Conservation (phyloP, 139 green algal species). For the Monoraphidium neglectum region DNA sequence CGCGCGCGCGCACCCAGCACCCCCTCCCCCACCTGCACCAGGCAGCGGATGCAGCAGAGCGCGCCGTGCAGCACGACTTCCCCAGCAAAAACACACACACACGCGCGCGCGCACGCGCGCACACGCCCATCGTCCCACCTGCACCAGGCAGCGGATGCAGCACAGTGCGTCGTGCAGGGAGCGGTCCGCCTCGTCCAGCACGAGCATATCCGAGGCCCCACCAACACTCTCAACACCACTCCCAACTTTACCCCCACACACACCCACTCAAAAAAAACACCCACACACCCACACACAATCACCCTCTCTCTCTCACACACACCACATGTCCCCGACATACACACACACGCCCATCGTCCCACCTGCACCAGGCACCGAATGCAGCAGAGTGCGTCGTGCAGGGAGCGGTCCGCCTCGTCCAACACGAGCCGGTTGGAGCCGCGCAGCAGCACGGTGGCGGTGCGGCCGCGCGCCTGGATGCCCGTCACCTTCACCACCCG, state of each 20-base stretch:
- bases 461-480: conserved; percentile 87
- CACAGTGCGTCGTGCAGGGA: conserved; percentile 94
- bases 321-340: no score
- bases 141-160: conserved; percentile 93
- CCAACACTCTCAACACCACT: no score
- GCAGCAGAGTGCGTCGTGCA: conserved; percentile 95
- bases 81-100: no score
- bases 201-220: conserved; percentile 97
- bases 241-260: no score
- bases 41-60: conserved; percentile 91
- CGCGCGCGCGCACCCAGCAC: no score
- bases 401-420: conserved; percentile 88
- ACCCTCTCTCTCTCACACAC: no score
- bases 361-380: conserved; percentile 94
- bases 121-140: no score
- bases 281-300: no score
- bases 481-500: conserved; percentile 90
- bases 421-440: conserved; percentile 95
- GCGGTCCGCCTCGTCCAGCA: conserved; percentile 87
- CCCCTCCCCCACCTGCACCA: conserved; percentile 62
- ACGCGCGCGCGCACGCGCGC: no score
- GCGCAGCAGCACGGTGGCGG: conserved; percentile 91
- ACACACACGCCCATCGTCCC: no score
- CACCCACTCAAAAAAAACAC: no score
- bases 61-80: conserved; percentile 94